phyloP scores from a whole-genome alignment of 371 early-diverging fungal species.

The Dinochytrium kinnereticum region DNA sequence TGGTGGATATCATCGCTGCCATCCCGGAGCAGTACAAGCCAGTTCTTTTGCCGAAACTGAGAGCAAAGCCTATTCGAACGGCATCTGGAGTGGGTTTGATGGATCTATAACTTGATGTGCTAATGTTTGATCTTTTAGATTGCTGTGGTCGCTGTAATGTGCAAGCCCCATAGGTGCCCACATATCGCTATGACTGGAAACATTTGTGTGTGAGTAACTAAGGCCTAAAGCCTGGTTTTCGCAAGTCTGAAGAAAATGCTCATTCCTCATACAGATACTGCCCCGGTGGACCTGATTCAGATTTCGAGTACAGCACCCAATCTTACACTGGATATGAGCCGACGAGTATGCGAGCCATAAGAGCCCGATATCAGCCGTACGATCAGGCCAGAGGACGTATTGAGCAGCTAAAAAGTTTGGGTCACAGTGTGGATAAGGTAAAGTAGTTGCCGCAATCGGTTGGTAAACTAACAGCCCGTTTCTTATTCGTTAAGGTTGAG shows the following conservation, averaged over 20 bases:
- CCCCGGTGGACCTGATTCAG: conserved; percentile 99
- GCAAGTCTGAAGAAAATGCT: neutral
- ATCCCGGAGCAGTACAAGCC: conserved; percentile 95
- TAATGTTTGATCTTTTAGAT: conserved; percentile 67
- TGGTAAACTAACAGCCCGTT: neutral
- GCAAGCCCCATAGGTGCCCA: conserved; percentile 99
- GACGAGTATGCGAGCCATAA: conserved; percentile 99
- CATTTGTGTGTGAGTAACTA: conserved; percentile 89
- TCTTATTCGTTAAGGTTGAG: conserved; percentile 69
- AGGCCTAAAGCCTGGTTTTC: neutral
- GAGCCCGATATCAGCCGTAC: conserved; percentile 98
- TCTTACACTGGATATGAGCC: conserved; percentile 99
- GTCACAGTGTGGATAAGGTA: conserved; percentile 96
- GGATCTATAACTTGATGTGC: neutral
- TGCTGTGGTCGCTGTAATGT: conserved; percentile 99
- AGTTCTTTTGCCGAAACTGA: conserved; percentile 83
- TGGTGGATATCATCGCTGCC: conserved; percentile 99
- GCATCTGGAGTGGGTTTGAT: conserved; percentile 88
- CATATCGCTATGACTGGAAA: conserved; percentile 99
- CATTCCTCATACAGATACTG: conserved; percentile 74
- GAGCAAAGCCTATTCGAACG: conserved; percentile 98
- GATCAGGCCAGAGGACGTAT: conserved; percentile 97
- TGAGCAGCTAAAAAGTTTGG: conserved; percentile 94
- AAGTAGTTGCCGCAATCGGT: neutral
- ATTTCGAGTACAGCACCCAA: conserved; percentile 99